These are phyloP conservation scores for Harringtonia aguacate DNA, from an alignment of 2,329 filamentous ascomycete genomes.

Conservation along the genomic window DNA sequence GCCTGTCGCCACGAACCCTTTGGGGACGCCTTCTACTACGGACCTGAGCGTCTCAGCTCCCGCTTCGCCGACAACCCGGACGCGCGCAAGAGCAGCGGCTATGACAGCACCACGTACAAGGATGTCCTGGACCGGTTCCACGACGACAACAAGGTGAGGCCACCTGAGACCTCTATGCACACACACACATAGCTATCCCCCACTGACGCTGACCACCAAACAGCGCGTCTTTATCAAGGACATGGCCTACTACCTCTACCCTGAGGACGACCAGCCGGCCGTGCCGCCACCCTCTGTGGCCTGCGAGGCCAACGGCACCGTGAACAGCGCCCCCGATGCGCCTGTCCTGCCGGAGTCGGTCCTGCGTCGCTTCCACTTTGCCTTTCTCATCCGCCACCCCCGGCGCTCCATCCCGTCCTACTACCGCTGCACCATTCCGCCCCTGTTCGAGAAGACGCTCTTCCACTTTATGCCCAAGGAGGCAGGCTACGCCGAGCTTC, in stretches of 20 bases:
- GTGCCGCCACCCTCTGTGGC: conserved; percentile 72
- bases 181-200: too few relatives aligned
- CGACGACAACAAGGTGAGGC: conserved; percentile 68
- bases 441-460: conserved; percentile 69
- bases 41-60: conserved; percentile 73
- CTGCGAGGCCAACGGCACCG: conserved; percentile 15
- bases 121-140: conserved; percentile 65
- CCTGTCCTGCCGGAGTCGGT: conserved; percentile 69
- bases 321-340: conserved; percentile 60
- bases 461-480: conserved; percentile 84
- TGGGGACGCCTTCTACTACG: conserved; percentile 93
- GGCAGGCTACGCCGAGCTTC: conserved; percentile 83
- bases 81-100: conserved; percentile 50
- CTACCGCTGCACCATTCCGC: conserved; percentile 87
- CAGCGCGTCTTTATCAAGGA: conserved; percentile 95
- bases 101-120: conserved; percentile 58
- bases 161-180: too few relatives aligned
- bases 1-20: conserved; percentile 91
- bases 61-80: conserved; percentile 63
- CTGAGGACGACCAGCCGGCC: conserved; percentile 57
- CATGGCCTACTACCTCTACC: conserved; percentile 85
- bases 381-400: conserved; percentile 96
- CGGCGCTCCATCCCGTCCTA: conserved; percentile 84
- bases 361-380: conserved; percentile 78
- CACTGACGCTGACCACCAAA: neutral